Conservation (phyloP, 2,329 filamentous ascomycete species). For the Madurella mycetomatis region DNA sequence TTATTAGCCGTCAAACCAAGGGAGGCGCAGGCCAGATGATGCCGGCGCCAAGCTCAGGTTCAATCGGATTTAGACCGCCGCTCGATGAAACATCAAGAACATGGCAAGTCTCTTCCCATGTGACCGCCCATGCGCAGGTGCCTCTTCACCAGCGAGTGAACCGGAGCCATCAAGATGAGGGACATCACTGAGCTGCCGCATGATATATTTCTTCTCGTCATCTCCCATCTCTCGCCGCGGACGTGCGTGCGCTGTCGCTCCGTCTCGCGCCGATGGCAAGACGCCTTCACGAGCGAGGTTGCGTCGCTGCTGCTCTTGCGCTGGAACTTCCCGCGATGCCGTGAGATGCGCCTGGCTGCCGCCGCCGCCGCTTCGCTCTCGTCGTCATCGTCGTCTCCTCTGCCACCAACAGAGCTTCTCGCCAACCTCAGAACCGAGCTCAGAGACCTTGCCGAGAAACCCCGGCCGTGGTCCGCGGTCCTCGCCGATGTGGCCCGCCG, state of each 20-base stretch:
- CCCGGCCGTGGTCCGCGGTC: slow-evolving; percentile 36
- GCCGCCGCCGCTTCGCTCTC: slow-evolving; percentile 17
- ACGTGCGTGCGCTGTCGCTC: slow-evolving; percentile 50
- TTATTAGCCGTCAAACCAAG: too few species aligned
- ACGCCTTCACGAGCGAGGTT: slow-evolving; percentile 45
- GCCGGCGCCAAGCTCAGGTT: too few species aligned
- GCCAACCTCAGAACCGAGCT: slow-evolving; percentile 19
- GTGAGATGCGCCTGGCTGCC: slow-evolving; percentile 45
- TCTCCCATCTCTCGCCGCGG: slow-evolving; percentile 43
- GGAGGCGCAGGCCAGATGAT: too few species aligned
- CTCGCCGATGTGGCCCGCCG: slow-evolving; percentile 50
- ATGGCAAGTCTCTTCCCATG: background rate
- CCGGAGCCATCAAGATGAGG: slow-evolving; percentile 23
- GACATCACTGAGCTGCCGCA: slow-evolving; percentile 48
- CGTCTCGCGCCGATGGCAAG: slow-evolving; percentile 46
- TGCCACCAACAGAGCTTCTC: slow-evolving; percentile 1
- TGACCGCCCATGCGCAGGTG: background rate
- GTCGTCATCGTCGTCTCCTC: background rate
- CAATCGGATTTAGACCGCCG: too few species aligned
- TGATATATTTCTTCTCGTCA: slow-evolving; percentile 54
- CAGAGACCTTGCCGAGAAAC: slow-evolving; percentile 12
- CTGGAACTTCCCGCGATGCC: slow-evolving; percentile 48
- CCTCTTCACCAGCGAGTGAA: background rate
- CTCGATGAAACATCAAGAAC: too few species aligned
- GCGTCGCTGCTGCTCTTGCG: slow-evolving; percentile 46